Evolutionary conservation across 768 basidiomycete species (phyloP), one percentile per base, ranked within the genome.

Genomic region (Calocera cornea): DNA sequence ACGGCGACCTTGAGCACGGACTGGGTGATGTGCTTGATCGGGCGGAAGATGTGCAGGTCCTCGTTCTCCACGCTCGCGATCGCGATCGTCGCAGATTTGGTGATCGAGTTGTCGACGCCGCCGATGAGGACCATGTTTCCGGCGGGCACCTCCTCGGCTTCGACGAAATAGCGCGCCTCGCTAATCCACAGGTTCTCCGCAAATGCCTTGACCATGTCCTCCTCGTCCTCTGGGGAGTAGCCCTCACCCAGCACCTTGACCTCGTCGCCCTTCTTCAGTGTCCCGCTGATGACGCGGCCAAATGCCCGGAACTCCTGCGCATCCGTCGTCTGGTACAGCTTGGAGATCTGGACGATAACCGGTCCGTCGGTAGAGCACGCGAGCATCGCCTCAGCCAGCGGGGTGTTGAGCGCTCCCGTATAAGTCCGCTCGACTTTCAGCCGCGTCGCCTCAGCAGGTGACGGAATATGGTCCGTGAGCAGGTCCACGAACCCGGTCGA

Each of bases 241-340:
- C 93, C 93, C 75, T 98, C 97, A 67, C 97, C 97, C 7, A 99
- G 81, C n/a, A 98, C 95, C 79, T 97, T 97, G 70, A 99, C 82
- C 36, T 86, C 81, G 82, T 85, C 83, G 14, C 93, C 93, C 72
- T 88, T 89, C 72, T 82, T 81, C 27, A 97, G 77, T 0, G 95
- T 97, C 22, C 97, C 97, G 71, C 92, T 93, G 76, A 97, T 81
- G 19, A 99, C 87, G 69, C 97, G 86, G 40, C 95, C 97, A 73
- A 95, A 97, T 7, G 97, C 92, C 65, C 97, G 83, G 83, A 99
- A 99, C 36, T 91, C 92, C 73, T 92, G 92, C 7, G 97, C 97
- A 72, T 99, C 97, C 3, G 92, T 90, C 1, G 95, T 95, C 71
- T 97, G 93, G 78, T 95, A 98, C 14, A 99, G 81, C 77, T 98